These are phyloP conservation scores for Penicillium nordicum DNA, from an alignment of 2,329 filamentous ascomycete genomes.

Conservation along the genomic window DNA sequence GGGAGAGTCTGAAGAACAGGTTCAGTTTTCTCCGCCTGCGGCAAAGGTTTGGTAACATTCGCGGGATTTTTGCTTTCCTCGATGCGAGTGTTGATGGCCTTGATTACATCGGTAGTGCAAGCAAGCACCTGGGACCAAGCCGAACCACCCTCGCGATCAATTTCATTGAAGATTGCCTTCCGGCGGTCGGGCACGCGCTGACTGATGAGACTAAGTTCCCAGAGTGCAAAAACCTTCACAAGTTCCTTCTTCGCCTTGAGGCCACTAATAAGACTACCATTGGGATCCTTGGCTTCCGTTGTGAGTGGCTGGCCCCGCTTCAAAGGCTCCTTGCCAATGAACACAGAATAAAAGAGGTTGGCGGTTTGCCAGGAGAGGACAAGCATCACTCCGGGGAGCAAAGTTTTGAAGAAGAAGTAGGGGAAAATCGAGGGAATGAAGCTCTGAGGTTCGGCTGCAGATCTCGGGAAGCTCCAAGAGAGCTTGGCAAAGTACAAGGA, in stretches of 20 bases:
- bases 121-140: constrained; percentile 77
- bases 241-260: constrained; percentile 78
- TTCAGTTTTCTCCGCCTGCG: constrained; percentile 44
- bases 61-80: constrained; percentile 55
- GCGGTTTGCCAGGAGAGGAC: constrained; percentile 71
- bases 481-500: constrained; percentile 67
- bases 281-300: constrained; percentile 81
- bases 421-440: constrained; percentile 55
- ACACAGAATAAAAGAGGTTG: constrained; percentile 75
- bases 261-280: constrained; percentile 81
- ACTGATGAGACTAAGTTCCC: constrained; percentile 81
- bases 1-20: constrained; percentile 47
- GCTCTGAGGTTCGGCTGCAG: constrained; percentile 57
- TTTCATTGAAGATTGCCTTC: constrained; percentile 79
- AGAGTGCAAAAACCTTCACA: constrained; percentile 79
- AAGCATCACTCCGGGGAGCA: constrained; percentile 64
- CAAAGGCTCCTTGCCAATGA: constrained; percentile 74
- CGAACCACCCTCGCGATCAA: constrained; percentile 74
- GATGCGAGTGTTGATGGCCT: constrained; percentile 65
- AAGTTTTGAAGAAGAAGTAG: constrained; percentile 55
- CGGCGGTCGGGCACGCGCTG: constrained; percentile 70
- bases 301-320: constrained; percentile 85
- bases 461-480: constrained; percentile 72
- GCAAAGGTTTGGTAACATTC: constrained; percentile 28
- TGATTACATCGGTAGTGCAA: constrained; percentile 67